Conservation (phyloP, 163 green algal genomes). For the Scenedesmus sp. region DNA sequence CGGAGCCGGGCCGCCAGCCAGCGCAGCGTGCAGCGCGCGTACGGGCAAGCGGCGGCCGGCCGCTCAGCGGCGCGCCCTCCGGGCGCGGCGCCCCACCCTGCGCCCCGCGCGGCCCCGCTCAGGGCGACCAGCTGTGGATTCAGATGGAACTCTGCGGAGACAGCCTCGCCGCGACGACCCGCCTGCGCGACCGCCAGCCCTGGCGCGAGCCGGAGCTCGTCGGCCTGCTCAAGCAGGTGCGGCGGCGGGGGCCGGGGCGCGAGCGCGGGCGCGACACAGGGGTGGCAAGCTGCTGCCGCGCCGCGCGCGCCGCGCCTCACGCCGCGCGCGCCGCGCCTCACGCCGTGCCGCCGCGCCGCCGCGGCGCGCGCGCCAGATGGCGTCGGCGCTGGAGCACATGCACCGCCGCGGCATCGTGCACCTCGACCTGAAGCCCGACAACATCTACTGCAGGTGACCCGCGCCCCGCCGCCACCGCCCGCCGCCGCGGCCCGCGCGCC, state of each 20-base stretch:
- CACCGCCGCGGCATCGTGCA: slow-evolving; percentile 83
- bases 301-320: neutral
- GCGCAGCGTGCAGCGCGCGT: too few species aligned
- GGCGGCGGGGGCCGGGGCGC: neutral
- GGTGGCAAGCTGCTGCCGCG: too few species aligned
- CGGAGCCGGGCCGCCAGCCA: too few species aligned
- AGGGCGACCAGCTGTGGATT: slow-evolving; percentile 77
- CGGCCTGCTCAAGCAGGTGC: slow-evolving; percentile 77
- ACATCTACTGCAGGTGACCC: slow-evolving; percentile 82
- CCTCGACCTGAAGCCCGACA: slow-evolving; percentile 93
- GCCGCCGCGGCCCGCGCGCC: neutral
- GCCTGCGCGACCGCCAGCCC: slow-evolving; percentile 33
- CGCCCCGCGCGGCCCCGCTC: too few species aligned
- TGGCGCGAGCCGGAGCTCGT: slow-evolving; percentile 75
- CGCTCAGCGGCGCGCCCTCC: too few species aligned
- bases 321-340: too few species aligned
- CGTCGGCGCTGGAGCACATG: slow-evolving; percentile 81
- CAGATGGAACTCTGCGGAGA: slow-evolving; percentile 84
- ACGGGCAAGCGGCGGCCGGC: too few species aligned
- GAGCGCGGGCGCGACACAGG: too few species aligned
- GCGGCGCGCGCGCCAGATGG: slow-evolving; percentile 63
- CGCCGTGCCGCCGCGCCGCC: too few species aligned
- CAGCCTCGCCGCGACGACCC: slow-evolving; percentile 57
- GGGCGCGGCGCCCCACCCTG: too few species aligned
- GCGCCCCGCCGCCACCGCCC: too few species aligned